Evolutionary conservation across 345 rosid genomes (phyloP).

Genomic region (Melastoma malabathricum): DNA sequence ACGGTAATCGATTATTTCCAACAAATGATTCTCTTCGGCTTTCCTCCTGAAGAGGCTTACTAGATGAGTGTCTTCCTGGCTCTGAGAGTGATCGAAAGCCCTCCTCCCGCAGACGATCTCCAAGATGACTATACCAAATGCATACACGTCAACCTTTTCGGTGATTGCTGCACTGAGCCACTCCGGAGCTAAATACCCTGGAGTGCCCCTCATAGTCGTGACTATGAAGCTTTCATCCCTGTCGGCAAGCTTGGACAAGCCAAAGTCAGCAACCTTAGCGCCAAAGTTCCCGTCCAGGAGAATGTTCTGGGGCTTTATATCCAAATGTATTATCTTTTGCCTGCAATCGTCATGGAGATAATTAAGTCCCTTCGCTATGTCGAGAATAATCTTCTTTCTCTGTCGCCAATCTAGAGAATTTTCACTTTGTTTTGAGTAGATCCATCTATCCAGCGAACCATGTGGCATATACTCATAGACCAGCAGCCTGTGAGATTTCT

Average conservation of each 20-base stretch:
- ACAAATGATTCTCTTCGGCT: conserved; percentile 16
- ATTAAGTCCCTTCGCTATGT: conserved; percentile 21
- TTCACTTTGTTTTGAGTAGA: too few species aligned
- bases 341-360: conserved; percentile 25
- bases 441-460: conserved; percentile 19
- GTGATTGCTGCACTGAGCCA: conserved; percentile 11
- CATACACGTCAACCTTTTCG: conserved; percentile 14
- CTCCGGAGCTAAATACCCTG: conserved; percentile 13
- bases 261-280: conserved; percentile 9
- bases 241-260: conserved; percentile 10
- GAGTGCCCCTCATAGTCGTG: conserved; percentile 9
- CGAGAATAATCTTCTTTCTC: conserved; percentile 20
- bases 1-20: conserved; percentile 13
- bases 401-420: conserved; percentile 16
- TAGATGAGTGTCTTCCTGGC: conserved; percentile 15
- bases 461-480: conserved; percentile 17
- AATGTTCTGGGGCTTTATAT: conserved; percentile 13
- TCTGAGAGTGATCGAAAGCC: conserved; percentile 10
- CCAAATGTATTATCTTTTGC: conserved; percentile 13
- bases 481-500: conserved; percentile 15
- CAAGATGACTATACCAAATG: conserved; percentile 21
- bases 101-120: conserved; percentile 9
- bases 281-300: conserved; percentile 5
- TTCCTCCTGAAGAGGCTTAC: conserved; percentile 8
- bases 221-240: conserved; percentile 8